These are phyloP conservation scores for Paecilomyces dactylethromorphus DNA, from an alignment of 2,329 filamentous ascomycete species.

Conservation along the genomic window DNA sequence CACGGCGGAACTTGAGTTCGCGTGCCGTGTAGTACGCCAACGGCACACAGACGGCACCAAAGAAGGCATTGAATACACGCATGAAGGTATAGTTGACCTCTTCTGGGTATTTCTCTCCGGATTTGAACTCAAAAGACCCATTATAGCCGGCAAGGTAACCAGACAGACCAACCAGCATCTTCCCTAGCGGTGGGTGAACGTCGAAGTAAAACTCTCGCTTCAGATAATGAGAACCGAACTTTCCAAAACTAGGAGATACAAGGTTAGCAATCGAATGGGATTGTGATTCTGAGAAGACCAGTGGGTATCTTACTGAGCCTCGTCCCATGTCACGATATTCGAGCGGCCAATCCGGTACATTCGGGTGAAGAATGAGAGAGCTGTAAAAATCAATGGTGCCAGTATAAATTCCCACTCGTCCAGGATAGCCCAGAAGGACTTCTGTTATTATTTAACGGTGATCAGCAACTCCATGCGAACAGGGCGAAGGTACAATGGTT, in stretches of 20 bases:
- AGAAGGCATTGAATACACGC: conserved; percentile 94
- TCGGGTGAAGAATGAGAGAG: conserved; percentile 58
- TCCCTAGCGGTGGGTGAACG: conserved; percentile 90
- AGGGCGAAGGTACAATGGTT: background rate
- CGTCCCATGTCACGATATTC: conserved; percentile 69
- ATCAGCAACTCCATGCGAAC: background rate
- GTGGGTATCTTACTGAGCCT: conserved; percentile 57
- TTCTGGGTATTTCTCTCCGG: conserved; percentile 86
- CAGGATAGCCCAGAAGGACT: conserved; percentile 32
- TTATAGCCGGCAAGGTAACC: conserved; percentile 97
- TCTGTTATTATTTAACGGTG: conserved; percentile 16
- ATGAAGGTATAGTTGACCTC: conserved; percentile 98
- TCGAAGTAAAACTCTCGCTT: conserved; percentile 99
- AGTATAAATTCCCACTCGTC: conserved; percentile 57
- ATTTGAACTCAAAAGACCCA: conserved; percentile 99
- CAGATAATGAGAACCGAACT: conserved; percentile 98
- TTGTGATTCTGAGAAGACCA: background rate
- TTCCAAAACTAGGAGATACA: conserved; percentile 42
- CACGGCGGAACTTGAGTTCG: conserved; percentile 77
- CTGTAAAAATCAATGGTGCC: conserved; percentile 58
- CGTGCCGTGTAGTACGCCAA: conserved; percentile 92
- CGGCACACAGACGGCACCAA: conserved; percentile 86
- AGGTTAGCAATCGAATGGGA: conserved; percentile 1
- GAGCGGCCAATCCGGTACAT: conserved; percentile 64
- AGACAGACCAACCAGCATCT: conserved; percentile 95